These are phyloP conservation scores for Tripterygium wilfordii DNA, from an alignment of 177 flowering plant genomes.

Conservation along the genomic window DNA sequence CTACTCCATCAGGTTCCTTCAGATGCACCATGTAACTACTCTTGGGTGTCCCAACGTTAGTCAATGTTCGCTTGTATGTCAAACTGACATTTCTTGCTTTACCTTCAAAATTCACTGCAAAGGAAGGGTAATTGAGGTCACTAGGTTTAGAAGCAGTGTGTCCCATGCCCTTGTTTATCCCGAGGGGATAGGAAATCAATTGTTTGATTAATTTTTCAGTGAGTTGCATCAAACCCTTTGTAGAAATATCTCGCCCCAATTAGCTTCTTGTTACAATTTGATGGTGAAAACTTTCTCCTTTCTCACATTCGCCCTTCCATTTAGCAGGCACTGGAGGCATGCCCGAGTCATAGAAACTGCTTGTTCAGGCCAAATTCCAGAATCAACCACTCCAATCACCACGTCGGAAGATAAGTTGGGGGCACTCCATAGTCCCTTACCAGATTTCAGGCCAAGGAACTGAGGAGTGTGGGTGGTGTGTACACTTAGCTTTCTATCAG, in stretches of 20 bases:
- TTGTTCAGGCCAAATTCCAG: conserved; percentile 80
- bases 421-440: conserved; percentile 50
- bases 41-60: conserved; percentile 45
- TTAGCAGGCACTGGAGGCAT: conserved; percentile 39
- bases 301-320: conserved; percentile 62
- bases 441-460: conserved; percentile 56
- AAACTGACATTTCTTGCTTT: conserved; percentile 9
- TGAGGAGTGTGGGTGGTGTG: conserved; percentile 68
- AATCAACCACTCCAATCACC: conserved; percentile 61
- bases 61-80: conserved; percentile 38
- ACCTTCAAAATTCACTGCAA: conserved; percentile 32
- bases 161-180: conserved; percentile 64
- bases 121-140: conserved; percentile 64
- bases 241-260: conserved; percentile 59
- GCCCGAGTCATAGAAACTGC: conserved; percentile 35
- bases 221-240: conserved; percentile 40
- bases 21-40: conserved; percentile 24
- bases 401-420: conserved; percentile 34
- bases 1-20: conserved; percentile 32
- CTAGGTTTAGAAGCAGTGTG: conserved; percentile 42
- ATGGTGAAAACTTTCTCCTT: conserved; percentile 34
- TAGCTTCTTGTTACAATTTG: conserved; percentile 59
- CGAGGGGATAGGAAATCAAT: conserved; percentile 43
- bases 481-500: conserved; percentile 38
- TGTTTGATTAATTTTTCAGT: conserved; percentile 40